Percentiles rank a stretch among this genome's conserved stretches.
These are phyloP conservation scores for Mycena leptocephala DNA, from an alignment of 768 basidiomycete species.

Conservation along the genomic window DNA sequence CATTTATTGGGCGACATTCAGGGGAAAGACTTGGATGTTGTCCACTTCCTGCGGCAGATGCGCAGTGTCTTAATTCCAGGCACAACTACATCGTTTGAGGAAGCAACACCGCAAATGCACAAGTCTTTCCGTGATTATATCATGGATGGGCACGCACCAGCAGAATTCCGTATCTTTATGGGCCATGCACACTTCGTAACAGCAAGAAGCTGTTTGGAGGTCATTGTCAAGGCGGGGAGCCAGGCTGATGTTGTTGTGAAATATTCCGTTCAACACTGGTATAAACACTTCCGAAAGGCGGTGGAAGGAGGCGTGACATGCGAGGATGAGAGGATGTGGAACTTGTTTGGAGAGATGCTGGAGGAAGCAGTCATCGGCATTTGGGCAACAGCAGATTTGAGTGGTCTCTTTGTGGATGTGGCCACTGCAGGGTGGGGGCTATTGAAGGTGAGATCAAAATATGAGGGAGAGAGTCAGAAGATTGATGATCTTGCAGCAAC, in stretches of 20 bases:
- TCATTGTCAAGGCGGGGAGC: no score
- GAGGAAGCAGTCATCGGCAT: background rate
- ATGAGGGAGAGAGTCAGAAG: background rate
- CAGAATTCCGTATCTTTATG: background rate
- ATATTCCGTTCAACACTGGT: no score
- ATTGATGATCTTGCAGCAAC: background rate
- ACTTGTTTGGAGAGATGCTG: background rate
- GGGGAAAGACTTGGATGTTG: background rate
- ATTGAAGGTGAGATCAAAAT: background rate
- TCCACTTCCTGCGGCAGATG: background rate
- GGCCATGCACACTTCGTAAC: background rate
- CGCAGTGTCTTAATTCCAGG: no score
- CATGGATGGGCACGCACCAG: background rate
- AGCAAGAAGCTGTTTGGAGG: no score
- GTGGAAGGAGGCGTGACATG: background rate
- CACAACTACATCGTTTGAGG: background rate
- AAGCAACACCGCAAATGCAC: conserved; percentile 7
- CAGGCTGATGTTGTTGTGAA: no score
- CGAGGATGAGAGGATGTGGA: background rate
- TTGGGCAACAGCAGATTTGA: background rate
- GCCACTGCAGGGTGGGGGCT: background rate
- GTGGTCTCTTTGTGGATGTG: background rate
- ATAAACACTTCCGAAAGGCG: no score
- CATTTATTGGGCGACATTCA: background rate
- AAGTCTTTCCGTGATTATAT: conserved; percentile 8